A percentile compares a stretch with the other conserved stretches of the same genome.
Evolutionary conservation across 352 stramenopile genomes (phyloP).

Genomic region (Phytophthora citricola): DNA sequence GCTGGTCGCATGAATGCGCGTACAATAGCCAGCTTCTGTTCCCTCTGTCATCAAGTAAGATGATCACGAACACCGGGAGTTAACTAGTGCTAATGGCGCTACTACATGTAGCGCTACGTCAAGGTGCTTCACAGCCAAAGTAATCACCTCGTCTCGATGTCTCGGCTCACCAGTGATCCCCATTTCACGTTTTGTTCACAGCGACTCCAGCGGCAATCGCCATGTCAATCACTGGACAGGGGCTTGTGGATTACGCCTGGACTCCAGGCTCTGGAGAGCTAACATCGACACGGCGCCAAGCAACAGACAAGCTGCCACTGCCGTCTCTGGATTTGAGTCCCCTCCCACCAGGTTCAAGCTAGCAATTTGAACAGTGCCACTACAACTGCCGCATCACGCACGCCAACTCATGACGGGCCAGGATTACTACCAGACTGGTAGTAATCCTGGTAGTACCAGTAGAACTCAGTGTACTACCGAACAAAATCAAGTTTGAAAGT

Average conservation of each 20-base stretch:
- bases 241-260: neutral
- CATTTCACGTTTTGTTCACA: neutral
- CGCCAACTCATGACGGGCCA: neutral
- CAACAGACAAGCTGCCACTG: constrained; percentile 7
- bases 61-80: constrained; percentile 32
- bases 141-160: constrained; percentile 12
- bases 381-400: neutral
- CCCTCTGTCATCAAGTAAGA: constrained; percentile 8
- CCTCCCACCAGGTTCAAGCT: constrained; percentile 26
- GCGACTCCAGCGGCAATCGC: too few species aligned
- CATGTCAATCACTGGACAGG: too few species aligned
- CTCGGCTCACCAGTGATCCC: constrained; percentile 7
- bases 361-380: constrained; percentile 12
- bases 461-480: too few species aligned
- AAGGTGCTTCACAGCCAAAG: neutral
- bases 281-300: neutral
- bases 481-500: too few species aligned
- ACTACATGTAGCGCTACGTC: neutral
- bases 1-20: too few species aligned
- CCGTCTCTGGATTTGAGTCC: constrained; percentile 41
- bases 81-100: constrained; percentile 12
- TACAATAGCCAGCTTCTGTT: neutral
- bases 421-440: too few species aligned
- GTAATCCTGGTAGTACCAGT: too few species aligned
- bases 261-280: neutral